Conservation (phyloP, 2,329 filamentous ascomycete genomes). For the Magnaporthiopsis rhizophila region DNA sequence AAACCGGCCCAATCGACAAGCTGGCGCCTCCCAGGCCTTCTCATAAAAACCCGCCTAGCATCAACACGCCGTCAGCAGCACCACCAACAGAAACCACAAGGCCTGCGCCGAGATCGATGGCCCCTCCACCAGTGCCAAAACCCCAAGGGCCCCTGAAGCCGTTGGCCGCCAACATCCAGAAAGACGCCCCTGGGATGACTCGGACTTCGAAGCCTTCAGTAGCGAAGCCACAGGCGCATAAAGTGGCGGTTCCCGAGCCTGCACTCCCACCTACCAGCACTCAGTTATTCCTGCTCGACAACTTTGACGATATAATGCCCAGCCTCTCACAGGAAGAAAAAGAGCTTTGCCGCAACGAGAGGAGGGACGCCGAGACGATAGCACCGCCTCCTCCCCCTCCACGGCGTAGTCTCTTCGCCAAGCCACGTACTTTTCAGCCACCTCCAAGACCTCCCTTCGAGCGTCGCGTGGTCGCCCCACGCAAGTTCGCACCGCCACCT, state of each 20-base stretch:
- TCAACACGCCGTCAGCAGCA: neutral
- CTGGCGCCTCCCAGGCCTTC: neutral
- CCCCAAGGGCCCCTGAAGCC: neutral
- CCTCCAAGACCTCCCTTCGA: neutral
- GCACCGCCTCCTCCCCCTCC: neutral
- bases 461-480: neutral
- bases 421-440: neutral
- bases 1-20: neutral
- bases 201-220: neutral
- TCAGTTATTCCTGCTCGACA: slow-evolving; percentile 40
- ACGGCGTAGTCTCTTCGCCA: slow-evolving; percentile 6
- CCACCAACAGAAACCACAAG: neutral
- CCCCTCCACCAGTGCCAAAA: neutral
- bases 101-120: neutral
- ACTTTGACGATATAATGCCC: slow-evolving; percentile 47
- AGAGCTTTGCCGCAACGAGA: slow-evolving; percentile 37
- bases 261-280: slow-evolving; percentile 32
- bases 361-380: slow-evolving; percentile 4
- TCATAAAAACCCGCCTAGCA: neutral
- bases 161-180: neutral
- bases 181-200: neutral
- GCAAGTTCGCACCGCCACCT: slow-evolving; percentile 3
- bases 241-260: neutral
- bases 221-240: slow-evolving; percentile 9
- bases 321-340: slow-evolving; percentile 47